Evolutionary conservation across 495 filamentous ascomycete genomes (phyloP).

Genomic region (Trichoderma gamsii): DNA sequence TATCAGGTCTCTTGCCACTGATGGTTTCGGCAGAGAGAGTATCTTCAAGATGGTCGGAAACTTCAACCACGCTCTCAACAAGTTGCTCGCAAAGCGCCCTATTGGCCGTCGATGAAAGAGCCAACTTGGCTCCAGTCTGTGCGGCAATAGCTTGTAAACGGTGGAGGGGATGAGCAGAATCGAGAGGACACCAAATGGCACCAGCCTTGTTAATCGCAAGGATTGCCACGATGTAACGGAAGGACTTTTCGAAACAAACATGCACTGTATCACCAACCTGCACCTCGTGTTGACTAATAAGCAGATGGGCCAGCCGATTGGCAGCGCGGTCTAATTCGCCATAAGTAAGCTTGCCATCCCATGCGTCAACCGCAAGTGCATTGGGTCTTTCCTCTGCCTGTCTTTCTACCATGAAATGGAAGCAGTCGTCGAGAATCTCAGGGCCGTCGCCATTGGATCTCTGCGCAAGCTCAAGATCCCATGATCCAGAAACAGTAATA

Average conservation of each 20-base stretch:
- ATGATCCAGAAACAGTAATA: not conserved
- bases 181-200: conserved; percentile 2
- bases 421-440: not conserved
- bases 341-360: conserved; percentile 27
- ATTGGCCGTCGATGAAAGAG: not conserved
- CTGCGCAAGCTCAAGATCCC: conserved; percentile 6
- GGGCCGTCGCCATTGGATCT: conserved; percentile 6
- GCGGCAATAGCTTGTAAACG: conserved; percentile 30
- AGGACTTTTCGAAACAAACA: conserved; percentile 40
- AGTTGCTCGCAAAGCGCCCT: not conserved
- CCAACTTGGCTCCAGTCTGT: conserved; percentile 11
- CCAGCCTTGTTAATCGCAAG: conserved; percentile 37
- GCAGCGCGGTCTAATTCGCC: conserved; percentile 42
- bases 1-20: not conserved
- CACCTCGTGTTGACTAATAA: conserved; percentile 39
- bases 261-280: conserved; percentile 44
- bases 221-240: conserved; percentile 42
- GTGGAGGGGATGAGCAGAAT: conserved; percentile 22
- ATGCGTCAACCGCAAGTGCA: conserved; percentile 12
- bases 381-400: not conserved
- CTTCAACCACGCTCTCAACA: not conserved
- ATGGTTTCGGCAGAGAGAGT: not conserved
- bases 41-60: not conserved
- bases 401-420: not conserved
- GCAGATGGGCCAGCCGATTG: conserved; percentile 38